Evolutionary conservation across 768 basidiomycete genomes (phyloP), one percentile per base, ranked within the genome.

Genomic region (Trametes elegans): DNA sequence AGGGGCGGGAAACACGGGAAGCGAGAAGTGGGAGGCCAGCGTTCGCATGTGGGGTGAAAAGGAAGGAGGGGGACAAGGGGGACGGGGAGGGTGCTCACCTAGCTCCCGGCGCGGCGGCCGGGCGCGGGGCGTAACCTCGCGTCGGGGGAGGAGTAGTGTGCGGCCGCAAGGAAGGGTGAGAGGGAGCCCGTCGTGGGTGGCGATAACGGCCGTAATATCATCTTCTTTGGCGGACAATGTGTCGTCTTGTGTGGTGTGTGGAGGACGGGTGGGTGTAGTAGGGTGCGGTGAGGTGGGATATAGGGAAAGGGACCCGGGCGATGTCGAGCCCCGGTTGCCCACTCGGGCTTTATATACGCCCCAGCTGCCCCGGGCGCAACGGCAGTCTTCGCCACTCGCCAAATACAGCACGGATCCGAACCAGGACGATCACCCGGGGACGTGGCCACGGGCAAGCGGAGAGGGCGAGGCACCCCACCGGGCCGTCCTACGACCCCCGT

Each of bases 121-220:
- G 0, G 42, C 32, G 42, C 42, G 8, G 42, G 41, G 14, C 32
- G n/a, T 53, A 36, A 28, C n/a, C 11, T 34, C 9, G 34, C 51
- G 34, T 53, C 11, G 42, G 36, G 24, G 18, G 21, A 36, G 53
- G 44, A 23, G 39, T 21, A 57, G 45, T 57, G 56, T 51, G 56
- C 56, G 56, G 50, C 50, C 56, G 56, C 56, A 57, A 58, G 57
- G 57, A 58, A 43, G 57, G 5, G 26, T 32, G 55, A 44, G 19
- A 50, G 49, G 28, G 29, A 40, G 35, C 49, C 51, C 42, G 55
- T 35, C 35, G 55, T 35, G 27, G 34, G 8, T 11, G 35, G 26
- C 35, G 34, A 38, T 36, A 24, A n/a, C 39, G 26, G 3, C 27
- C 51, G 32, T 44, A 38, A 28, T 11, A 53, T 39, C 18, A 32